Conservation (phyloP, 805 yeast genomes). For the Saccharomycopsis babjevae region DNA sequence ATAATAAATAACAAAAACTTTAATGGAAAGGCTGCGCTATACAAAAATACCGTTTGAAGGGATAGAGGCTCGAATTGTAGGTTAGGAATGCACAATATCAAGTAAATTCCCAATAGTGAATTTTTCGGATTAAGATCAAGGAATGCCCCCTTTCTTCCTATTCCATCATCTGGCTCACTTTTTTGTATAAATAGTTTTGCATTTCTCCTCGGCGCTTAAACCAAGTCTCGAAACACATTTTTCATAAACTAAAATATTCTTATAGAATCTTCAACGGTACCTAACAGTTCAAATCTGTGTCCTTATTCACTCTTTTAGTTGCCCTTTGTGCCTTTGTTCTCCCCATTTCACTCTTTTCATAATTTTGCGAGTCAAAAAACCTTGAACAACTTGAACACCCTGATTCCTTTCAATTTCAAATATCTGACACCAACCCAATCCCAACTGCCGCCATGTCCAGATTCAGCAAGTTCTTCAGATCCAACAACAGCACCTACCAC, state of each 20-base stretch:
- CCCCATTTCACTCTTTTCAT: background rate
- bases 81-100: no score
- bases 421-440: background rate
- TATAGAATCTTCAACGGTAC: background rate
- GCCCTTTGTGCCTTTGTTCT: background rate
- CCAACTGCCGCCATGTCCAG: background rate
- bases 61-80: no score
- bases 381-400: no score
- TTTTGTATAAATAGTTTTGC: background rate
- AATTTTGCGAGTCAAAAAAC: background rate
- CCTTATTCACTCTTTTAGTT: background rate
- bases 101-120: no score
- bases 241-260: background rate
- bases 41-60: no score
- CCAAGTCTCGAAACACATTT: no score
- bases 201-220: background rate
- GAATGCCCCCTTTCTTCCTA: background rate
- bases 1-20: no score
- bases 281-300: background rate
- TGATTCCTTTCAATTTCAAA: no score
- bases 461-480: background rate
- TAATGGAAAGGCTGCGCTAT: no score
- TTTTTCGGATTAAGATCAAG: no score
- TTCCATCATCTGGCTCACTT: background rate
- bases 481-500: background rate